Evolutionary conservation across 352 stramenopile species (phyloP).

Genomic region (Phytopythium ostracodes): DNA sequence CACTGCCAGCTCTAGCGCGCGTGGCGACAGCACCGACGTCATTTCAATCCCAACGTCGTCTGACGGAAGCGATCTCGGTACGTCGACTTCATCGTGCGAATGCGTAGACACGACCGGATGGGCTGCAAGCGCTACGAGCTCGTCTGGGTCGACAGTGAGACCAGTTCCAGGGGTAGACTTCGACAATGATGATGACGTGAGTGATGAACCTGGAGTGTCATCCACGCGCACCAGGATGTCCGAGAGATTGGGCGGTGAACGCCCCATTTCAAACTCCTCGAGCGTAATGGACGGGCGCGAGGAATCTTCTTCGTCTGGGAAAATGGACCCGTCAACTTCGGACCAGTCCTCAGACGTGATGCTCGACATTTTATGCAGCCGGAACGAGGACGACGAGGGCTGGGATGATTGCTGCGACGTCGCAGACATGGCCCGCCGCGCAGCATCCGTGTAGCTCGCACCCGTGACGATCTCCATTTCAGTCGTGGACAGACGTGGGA

Average conservation of each 20-base stretch:
- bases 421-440: constrained; percentile 19
- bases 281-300: constrained; percentile 35
- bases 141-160: constrained; percentile 1
- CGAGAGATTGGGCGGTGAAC: constrained; percentile 13
- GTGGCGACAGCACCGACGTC: constrained; percentile 8
- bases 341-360: constrained; percentile 35
- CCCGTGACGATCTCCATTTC: constrained; percentile 57
- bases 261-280: constrained; percentile 59
- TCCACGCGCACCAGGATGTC: background rate
- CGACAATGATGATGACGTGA: constrained; percentile 2
- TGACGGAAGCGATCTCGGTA: constrained; percentile 6
- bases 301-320: constrained; percentile 20
- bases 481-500: constrained; percentile 37
- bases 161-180: background rate
- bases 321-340: constrained; percentile 26
- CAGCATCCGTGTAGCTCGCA: constrained; percentile 16
- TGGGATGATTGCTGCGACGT: constrained; percentile 9
- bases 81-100: constrained; percentile 4
- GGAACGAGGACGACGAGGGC: constrained; percentile 12
- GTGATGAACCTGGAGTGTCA: background rate
- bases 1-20: constrained; percentile 9
- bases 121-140: constrained; percentile 23
- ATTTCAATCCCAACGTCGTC: constrained; percentile 8
- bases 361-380: constrained; percentile 26
- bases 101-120: constrained; percentile 11